These are phyloP conservation scores for Testicularia cyperi DNA, from an alignment of 1,284 basidiomycete genomes.

Conservation along the genomic window DNA sequence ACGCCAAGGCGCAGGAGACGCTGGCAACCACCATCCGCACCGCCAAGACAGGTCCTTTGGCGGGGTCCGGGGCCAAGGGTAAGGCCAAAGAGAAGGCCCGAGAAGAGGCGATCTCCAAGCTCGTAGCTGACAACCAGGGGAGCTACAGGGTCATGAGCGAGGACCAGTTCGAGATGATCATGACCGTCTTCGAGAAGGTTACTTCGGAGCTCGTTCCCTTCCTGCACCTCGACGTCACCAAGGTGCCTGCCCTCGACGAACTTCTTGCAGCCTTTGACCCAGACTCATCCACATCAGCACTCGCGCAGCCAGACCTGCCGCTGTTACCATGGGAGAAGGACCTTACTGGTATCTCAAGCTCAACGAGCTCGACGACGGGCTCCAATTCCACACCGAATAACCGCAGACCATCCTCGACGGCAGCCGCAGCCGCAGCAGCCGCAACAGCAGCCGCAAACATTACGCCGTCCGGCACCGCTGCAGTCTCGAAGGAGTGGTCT, in stretches of 20 bases:
- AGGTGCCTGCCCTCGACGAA: slow-evolving; percentile 47
- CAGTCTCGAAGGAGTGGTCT: slow-evolving; percentile 34
- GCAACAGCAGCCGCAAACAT: too few species aligned
- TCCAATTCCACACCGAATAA: slow-evolving; percentile 9
- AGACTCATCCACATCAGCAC: slow-evolving; percentile 29
- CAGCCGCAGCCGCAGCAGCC: too few species aligned
- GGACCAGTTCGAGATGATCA: slow-evolving; percentile 90
- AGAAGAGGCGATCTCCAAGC: slow-evolving; percentile 64
- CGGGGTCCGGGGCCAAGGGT: slow-evolving; percentile 30
- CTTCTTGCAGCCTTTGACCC: slow-evolving; percentile 50
- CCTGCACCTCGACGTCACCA: slow-evolving; percentile 70
- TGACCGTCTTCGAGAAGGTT: slow-evolving; percentile 89
- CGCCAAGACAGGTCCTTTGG: slow-evolving; percentile 64
- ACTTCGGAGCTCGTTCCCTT: slow-evolving; percentile 87
- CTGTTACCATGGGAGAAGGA: slow-evolving; percentile 37
- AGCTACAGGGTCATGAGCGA: slow-evolving; percentile 67
- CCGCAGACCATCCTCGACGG: slow-evolving; percentile 1
- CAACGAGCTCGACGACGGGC: slow-evolving; percentile 5
- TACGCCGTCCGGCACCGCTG: neutral
- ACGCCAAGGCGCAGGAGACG: slow-evolving; percentile 82
- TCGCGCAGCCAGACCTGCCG: slow-evolving; percentile 52
- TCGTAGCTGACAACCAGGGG: slow-evolving; percentile 63
- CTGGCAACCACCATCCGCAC: slow-evolving; percentile 75
- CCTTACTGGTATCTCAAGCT: slow-evolving; percentile 5
- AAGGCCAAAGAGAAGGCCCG: slow-evolving; percentile 62